Conservation (phyloP, 129 eudicot species). For the Ambrosia artemisiifolia region DNA sequence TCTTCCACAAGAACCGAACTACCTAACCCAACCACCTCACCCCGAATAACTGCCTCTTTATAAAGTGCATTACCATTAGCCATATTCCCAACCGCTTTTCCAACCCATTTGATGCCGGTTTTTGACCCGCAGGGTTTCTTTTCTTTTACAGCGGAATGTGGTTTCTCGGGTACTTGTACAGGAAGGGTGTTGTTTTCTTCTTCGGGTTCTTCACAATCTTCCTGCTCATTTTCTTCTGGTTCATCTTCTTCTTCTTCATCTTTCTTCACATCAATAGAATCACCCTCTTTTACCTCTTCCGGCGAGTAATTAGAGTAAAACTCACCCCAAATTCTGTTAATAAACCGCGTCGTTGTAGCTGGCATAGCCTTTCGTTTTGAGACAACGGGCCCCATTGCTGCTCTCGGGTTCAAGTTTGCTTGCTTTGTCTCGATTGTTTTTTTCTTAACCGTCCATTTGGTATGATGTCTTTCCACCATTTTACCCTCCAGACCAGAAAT, state of each 20-base stretch:
- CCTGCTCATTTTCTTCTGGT: slow-evolving; percentile 64
- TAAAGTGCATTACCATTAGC: slow-evolving; percentile 47
- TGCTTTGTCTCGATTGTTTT: slow-evolving; percentile 46
- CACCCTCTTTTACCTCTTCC: slow-evolving; percentile 60
- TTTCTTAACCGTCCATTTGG: slow-evolving; percentile 93
- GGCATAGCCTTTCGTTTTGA: slow-evolving; percentile 87
- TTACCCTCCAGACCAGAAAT: slow-evolving; percentile 62
- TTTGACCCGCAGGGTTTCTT: slow-evolving; percentile 29
- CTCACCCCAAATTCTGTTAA: slow-evolving; percentile 94
- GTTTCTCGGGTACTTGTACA: slow-evolving; percentile 25
- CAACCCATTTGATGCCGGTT: slow-evolving; percentile 66
- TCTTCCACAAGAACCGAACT: slow-evolving; percentile 58
- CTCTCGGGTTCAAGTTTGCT: slow-evolving; percentile 71
- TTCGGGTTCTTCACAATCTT: slow-evolving; percentile 48
- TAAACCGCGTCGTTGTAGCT: slow-evolving; percentile 81
- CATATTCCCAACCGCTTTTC: slow-evolving; percentile 45
- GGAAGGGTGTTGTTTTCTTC: slow-evolving; percentile 31
- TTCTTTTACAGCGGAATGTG: slow-evolving; percentile 22
- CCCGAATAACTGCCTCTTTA: slow-evolving; percentile 50
- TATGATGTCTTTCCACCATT: slow-evolving; percentile 90
- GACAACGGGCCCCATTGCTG: slow-evolving; percentile 62
- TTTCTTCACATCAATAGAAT: slow-evolving; percentile 44
- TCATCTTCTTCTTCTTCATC: slow-evolving; percentile 62
- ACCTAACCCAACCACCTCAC: slow-evolving; percentile 55
- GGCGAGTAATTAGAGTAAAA: slow-evolving; percentile 81